Base-by-base conservation (phyloP, 495 filamentous ascomycete genomes). In the Penicillium desertorum region DNA sequence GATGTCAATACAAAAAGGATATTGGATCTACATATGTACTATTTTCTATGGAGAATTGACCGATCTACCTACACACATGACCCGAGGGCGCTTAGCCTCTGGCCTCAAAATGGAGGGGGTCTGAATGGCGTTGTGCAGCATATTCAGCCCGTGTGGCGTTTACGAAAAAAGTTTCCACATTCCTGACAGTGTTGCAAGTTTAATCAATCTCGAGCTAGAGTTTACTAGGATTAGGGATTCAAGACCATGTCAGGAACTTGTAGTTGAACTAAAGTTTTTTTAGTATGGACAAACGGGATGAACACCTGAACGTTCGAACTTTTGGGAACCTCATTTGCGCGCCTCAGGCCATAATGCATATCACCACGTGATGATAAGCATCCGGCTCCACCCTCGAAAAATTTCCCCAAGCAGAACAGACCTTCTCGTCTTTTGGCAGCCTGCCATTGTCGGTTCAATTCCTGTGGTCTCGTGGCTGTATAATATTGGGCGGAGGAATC, bases 361-460 rank as follows among this genome's bases (percentile, higher is more conserved):
- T 79, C 76, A 69, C 56, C 76, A 79, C 76, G 76, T 79, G 76
- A 72, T 45, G 75, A 77, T 79, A 79, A 58, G n/a, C 36, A 16
- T 42, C 51, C 47, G 46, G 72, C 57, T 76, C 75, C 73, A 76
- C 73, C 37, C 62, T 74, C 75, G 65, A 76, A 78, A 78, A 77
- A 77, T 75, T 76, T 78, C 73, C 73, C 72, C 67, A 62, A 71
- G 60, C 54, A 60, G 55, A 58, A 43, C 55, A 32, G 36, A 54
- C 30, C 22, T 25, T 25, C 51, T 62, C 58, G 50, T 53, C 62
- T 55, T 62, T 57, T 60, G 60, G 51, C 55, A 63, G 63, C 66
- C 66, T 67, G 62, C 68, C 62, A 69, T 67, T 65, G 69, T 66
- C 55, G 62, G 64, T 61, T 60, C 57, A 66, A 59, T 66, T 59